Base-by-base conservation (phyloP, 345 rosid species). In the Sonneratia caseolaris region DNA sequence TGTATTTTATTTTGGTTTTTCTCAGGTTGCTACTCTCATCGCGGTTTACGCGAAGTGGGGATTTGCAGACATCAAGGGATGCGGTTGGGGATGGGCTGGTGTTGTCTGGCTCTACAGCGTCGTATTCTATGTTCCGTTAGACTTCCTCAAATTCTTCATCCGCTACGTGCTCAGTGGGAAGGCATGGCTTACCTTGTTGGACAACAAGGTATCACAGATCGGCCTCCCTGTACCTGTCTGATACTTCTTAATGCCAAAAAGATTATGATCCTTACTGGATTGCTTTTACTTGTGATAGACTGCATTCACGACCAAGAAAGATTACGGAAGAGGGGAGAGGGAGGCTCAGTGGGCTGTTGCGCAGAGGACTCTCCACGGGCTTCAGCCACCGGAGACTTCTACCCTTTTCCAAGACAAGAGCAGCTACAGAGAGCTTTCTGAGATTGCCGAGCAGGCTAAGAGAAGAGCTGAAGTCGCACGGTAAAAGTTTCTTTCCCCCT, bases 1-100 rank as follows among this genome's bases (percentile, higher is more conserved):
- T 47, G 51, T 10, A 27, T 27, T 27, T 47, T 47, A 7, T 13
- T 13, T 47, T 38, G 16, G 3, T 4, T 65, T 1, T 24, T 51
- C 66, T 11, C 76, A 84, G 87, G 75, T 82, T 66, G 87, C 87
- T 19, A 82, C 87, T n/a, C 15, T 84, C 72, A 78, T 84, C 22
- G 87, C 87, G 12, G 87, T 80, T 7, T 84, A 84, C 70, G 87
- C 87, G 56, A 73, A 61, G 47, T 84, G 87, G 87, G 57, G 70
- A 13, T 84, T 84, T 62, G 87, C 87, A 4, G 70, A 72, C 0
- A 80, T 84, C 61, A 69, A 78, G 70, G 87, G 87, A 22, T 73
- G 79, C 22, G 87, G 87, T 0, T 84, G 87, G 87, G 85, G 85
- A 70, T 84, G 87, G 87, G 84, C 82, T 7, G 84, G 82, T 59